Conservation (phyloP, 2,329 filamentous ascomycete species). For the Fusarium torulosum region DNA sequence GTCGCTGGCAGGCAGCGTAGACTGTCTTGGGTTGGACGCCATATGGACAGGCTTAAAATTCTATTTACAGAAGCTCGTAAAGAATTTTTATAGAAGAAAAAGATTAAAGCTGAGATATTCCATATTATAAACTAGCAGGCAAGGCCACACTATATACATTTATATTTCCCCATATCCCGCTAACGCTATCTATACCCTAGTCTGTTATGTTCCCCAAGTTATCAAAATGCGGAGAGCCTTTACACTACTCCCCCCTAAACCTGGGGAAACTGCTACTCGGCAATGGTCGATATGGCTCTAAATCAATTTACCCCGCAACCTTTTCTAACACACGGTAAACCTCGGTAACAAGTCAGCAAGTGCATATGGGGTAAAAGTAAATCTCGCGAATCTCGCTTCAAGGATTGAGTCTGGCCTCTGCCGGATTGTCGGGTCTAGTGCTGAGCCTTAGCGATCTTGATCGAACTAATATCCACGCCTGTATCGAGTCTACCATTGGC, state of each 20-base stretch:
- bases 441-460: too few species aligned
- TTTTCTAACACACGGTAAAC: not conserved
- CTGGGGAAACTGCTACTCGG: not conserved
- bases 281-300: not conserved
- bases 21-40: too few species aligned
- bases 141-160: not conserved
- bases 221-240: slow-evolving; percentile 5
- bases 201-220: not conserved
- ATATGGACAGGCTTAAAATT: too few species aligned
- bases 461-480: too few species aligned
- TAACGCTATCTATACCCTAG: not conserved
- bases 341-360: not conserved
- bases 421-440: slow-evolving; percentile 2
- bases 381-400: not conserved
- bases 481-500: too few species aligned
- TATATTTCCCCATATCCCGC: not conserved
- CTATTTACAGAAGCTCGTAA: too few species aligned
- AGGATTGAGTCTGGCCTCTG: not conserved
- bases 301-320: not conserved
- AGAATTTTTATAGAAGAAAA: too few species aligned
- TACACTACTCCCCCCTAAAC: not conserved
- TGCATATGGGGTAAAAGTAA: too few species aligned
- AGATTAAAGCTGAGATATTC: too few species aligned
- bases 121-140: too few species aligned
- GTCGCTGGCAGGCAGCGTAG: too few species aligned